Evolutionary conservation across 139 green algal species (phyloP).

Genomic region (Volvox africanus): DNA sequence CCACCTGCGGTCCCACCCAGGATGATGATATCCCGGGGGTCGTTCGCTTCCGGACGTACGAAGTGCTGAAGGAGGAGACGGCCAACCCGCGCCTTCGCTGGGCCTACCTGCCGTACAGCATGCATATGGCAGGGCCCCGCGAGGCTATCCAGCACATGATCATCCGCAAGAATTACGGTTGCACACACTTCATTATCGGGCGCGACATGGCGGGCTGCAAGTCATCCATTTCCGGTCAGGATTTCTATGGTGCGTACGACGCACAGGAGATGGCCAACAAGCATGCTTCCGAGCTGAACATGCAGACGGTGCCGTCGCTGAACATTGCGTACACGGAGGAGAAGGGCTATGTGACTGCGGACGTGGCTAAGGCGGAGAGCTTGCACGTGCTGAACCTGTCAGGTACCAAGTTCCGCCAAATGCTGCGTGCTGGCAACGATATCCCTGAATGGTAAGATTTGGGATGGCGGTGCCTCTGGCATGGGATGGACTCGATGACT

Average conservation of each 20-base stretch:
- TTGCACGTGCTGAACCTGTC: slow-evolving; percentile 73
- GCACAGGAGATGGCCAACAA: slow-evolving; percentile 81
- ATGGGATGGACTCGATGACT: too few species aligned
- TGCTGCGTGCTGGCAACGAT: slow-evolving; percentile 80
- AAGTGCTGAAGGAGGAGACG: slow-evolving; percentile 83
- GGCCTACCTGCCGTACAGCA: slow-evolving; percentile 92
- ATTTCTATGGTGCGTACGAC: slow-evolving; percentile 83
- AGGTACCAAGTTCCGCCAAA: slow-evolving; percentile 90
- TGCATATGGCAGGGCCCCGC: slow-evolving; percentile 93
- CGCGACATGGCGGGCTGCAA: slow-evolving; percentile 93
- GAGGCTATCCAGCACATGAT: slow-evolving; percentile 96
- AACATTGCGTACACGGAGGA: slow-evolving; percentile 88
- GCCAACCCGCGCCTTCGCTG: slow-evolving; percentile 83
- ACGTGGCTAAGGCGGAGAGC: slow-evolving; percentile 83
- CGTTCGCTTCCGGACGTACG: slow-evolving; percentile 90
- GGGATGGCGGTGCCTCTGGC: too few species aligned
- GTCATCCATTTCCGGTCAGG: slow-evolving; percentile 78
- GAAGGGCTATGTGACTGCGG: slow-evolving; percentile 93
- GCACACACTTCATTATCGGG: slow-evolving; percentile 94
- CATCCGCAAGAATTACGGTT: slow-evolving; percentile 94
- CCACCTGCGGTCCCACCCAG: slow-evolving; percentile 88
- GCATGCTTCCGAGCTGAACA: slow-evolving; percentile 80
- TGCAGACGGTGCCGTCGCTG: slow-evolving; percentile 90
- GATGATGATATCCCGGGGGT: slow-evolving; percentile 87
- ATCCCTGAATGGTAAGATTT: slow-evolving; percentile 73